Evolutionary conservation across 176 grass and related monocot genomes (phyloP), one percentile per base, ranked within the genome.

Genomic region (Cenchrus purpureus): DNA sequence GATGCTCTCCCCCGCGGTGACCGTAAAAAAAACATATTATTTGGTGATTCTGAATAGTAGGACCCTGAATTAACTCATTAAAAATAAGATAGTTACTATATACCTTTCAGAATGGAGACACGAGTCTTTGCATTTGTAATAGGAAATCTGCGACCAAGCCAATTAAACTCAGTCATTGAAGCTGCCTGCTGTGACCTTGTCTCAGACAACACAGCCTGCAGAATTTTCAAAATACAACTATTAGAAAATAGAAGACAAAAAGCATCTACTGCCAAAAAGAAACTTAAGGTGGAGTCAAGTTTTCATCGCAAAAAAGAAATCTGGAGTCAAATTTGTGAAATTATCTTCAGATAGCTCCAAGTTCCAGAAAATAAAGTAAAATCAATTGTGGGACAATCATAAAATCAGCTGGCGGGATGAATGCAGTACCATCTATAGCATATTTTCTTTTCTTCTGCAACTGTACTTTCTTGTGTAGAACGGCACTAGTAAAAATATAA

Each of bases 21-120:
- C 34, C 34, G 34, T 34, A 34, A 34, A 34, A 34, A 34, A 34
- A 34, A 42, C 68, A 1, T 40, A 61, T 43, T 22, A 19, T 83
- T 45, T 68, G 55, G 28, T 31, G 42, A 43, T 68, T 29, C 45
- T 51, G 55, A 44, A 45, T 20, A 81, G 52, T 54, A 44, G n/a
- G 37, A 29, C 19, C 11, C 4, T 46, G 11, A 86, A 50, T 58
- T 83, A 71, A 22, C 81, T 85, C 34, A 37, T 37, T 37, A 37
- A 37, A 3, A 37, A 37, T 37, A 37, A 90, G 43, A 71, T 16
- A 78, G 15, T 68, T 79, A 76, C 2, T 15, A 83, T 78, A 82
- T 71, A 98, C 93, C 97, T 94, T 95, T 98, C 70, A 98, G 81
- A 92, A 98, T 98, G 52, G 93, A 95, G 54, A 98, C 97, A 31